These are phyloP conservation scores for Blastobotrys capitulatus DNA, from an alignment of 1,139 yeast species.

Conservation along the genomic window DNA sequence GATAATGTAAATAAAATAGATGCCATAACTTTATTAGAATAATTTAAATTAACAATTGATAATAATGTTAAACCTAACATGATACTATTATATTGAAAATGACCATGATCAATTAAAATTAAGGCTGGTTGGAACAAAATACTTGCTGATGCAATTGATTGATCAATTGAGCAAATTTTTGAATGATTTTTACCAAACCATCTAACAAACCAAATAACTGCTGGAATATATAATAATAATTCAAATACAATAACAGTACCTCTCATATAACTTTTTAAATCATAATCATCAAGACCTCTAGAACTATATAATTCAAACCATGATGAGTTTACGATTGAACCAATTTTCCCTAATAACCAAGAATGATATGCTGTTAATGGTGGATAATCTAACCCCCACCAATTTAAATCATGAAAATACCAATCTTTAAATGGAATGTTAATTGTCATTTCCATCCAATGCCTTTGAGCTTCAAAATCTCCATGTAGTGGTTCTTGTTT, in stretches of 20 bases:
- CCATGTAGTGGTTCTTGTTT: conserved; percentile 75
- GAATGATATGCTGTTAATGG: conserved; percentile 95
- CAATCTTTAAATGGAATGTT: conserved; percentile 69
- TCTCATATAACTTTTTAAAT: conserved; percentile 79
- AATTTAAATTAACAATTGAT: conserved; percentile 57
- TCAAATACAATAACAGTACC: conserved; percentile 74
- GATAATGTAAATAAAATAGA: conserved; percentile 78
- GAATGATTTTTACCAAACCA: conserved; percentile 50
- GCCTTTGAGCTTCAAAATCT: conserved; percentile 97
- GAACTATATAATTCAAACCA: conserved; percentile 78
- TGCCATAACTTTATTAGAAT: conserved; percentile 58
- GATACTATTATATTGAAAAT: conserved; percentile 89
- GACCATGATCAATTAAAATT: conserved; percentile 90
- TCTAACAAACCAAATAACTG: conserved; percentile 57
- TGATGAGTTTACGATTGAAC: conserved; percentile 49
- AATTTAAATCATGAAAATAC: conserved; percentile 84
- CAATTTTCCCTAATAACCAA: conserved; percentile 70
- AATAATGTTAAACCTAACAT: conserved; percentile 83
- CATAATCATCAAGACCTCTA: conserved; percentile 65
- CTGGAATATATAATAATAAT: conserved; percentile 69
- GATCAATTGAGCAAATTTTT: conserved; percentile 52
- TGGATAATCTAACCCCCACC: conserved; percentile 98
- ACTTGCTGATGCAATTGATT: conserved; percentile 66
- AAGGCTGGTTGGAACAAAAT: conserved; percentile 74
- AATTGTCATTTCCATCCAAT: conserved; percentile 91